These are phyloP conservation scores for Dentipellis sp. DNA, from an alignment of 768 basidiomycete genomes.

Conservation along the genomic window DNA sequence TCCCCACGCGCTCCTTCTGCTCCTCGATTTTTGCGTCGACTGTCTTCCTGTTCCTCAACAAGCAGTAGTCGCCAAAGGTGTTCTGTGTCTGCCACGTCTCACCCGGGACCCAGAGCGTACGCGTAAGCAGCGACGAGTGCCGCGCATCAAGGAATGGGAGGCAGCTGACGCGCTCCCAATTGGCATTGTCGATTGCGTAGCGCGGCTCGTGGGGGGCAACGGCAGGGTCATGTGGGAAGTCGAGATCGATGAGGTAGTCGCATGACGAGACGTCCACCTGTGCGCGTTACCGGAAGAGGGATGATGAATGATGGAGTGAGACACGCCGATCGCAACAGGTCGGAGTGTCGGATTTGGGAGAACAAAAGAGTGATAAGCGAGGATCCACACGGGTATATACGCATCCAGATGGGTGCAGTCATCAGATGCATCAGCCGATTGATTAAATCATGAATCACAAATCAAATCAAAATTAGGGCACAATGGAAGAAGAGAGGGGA, in stretches of 20 bases:
- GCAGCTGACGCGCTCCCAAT: constrained; percentile 82
- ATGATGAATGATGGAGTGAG: not conserved
- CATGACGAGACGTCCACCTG: constrained; percentile 69
- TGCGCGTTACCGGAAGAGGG: not conserved
- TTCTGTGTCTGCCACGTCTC: constrained; percentile 58
- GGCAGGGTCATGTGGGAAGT: constrained; percentile 65
- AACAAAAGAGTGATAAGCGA: no score
- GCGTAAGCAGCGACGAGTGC: constrained; percentile 61
- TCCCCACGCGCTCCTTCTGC: not conserved
- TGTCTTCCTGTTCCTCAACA: constrained; percentile 56
- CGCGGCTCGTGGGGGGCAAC: constrained; percentile 64
- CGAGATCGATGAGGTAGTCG: constrained; percentile 86
- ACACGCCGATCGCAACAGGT: no score
- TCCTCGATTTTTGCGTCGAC: constrained; percentile 19
- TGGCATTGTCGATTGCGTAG: constrained; percentile 52
- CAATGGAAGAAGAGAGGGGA: not conserved
- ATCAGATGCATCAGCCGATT: constrained; percentile 4
- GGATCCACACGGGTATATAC: no score
- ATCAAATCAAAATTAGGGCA: not conserved
- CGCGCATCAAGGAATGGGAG: constrained; percentile 75
- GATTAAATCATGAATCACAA: not conserved
- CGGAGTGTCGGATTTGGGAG: no score
- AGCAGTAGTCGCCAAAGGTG: constrained; percentile 84
- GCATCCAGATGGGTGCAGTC: not conserved
- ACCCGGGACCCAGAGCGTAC: constrained; percentile 77